Evolutionary conservation across 805 yeast species (phyloP).

Genomic region (Metschnikowia kunwiensis): DNA sequence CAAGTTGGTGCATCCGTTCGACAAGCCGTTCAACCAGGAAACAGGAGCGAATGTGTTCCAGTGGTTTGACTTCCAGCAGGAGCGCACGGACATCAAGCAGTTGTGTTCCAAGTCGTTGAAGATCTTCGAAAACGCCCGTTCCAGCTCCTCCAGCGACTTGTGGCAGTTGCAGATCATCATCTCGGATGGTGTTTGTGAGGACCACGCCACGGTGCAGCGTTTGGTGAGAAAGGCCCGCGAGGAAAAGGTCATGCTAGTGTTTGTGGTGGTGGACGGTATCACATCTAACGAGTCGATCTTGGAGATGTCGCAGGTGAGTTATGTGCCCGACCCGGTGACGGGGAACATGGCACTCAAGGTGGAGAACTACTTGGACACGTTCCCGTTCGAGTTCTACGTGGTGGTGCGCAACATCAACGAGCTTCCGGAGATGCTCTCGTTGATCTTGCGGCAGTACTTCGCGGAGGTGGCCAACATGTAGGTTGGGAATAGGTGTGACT

Average conservation of each 20-base stretch:
- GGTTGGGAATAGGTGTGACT: no score
- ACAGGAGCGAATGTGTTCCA: slow-evolving; percentile 82
- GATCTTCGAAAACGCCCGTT: slow-evolving; percentile 61
- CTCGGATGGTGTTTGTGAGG: slow-evolving; percentile 97
- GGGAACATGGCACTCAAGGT: slow-evolving; percentile 77
- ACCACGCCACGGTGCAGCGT: slow-evolving; percentile 77
- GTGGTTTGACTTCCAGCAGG: slow-evolving; percentile 87
- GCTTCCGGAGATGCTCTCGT: slow-evolving; percentile 85
- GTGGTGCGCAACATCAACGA: slow-evolving; percentile 87
- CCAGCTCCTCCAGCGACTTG: slow-evolving; percentile 52
- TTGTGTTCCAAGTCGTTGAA: slow-evolving; percentile 70
- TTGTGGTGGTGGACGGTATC: slow-evolving; percentile 90
- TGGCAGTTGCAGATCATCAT: slow-evolving; percentile 94
- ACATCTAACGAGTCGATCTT: slow-evolving; percentile 79
- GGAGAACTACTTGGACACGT: slow-evolving; percentile 80
- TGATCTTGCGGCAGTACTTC: slow-evolving; percentile 89
- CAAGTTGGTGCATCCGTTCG: slow-evolving; percentile 84
- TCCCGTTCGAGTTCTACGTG: slow-evolving; percentile 96
- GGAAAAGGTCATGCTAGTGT: slow-evolving; percentile 88
- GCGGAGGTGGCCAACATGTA: slow-evolving; percentile 48
- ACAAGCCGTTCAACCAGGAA: slow-evolving; percentile 76
- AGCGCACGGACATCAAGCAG: slow-evolving; percentile 76
- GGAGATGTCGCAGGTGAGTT: slow-evolving; percentile 92
- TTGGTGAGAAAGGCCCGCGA: slow-evolving; percentile 91
- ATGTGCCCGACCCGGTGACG: slow-evolving; percentile 56